phyloP scores from a whole-genome alignment of 2,329 filamentous ascomycete species.

The Lachnellula hyalina region DNA sequence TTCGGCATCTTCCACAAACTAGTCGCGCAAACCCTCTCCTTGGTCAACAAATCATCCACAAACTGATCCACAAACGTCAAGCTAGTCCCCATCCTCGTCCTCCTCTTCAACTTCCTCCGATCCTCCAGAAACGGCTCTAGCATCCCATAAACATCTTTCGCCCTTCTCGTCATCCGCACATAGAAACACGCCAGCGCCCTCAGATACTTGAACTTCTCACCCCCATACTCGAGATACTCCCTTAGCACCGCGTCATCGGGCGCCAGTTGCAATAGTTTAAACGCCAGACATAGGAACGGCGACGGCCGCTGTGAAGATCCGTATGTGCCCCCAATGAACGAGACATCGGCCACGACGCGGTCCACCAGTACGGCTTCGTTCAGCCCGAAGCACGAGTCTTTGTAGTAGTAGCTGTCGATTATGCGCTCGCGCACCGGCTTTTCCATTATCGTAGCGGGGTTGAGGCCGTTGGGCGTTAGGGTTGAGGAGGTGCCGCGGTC shows the following conservation, averaged over 20 bases:
- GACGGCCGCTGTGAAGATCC: slow-evolving; percentile 80
- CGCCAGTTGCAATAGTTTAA: slow-evolving; percentile 87
- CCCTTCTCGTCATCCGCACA: slow-evolving; percentile 77
- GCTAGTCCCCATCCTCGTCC: slow-evolving; percentile 66
- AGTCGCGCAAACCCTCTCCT: slow-evolving; percentile 86
- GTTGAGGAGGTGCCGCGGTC: slow-evolving; percentile 75
- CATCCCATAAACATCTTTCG: slow-evolving; percentile 71
- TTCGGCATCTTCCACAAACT: slow-evolving; percentile 88
- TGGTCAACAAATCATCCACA: slow-evolving; percentile 83
- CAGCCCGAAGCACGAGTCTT: slow-evolving; percentile 95
- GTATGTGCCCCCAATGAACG: slow-evolving; percentile 82
- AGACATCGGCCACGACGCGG: slow-evolving; percentile 77
- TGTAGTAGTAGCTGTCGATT: slow-evolving; percentile 94
- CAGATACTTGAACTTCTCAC: slow-evolving; percentile 78
- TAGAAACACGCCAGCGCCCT: slow-evolving; percentile 89
- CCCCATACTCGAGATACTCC: slow-evolving; percentile 74
- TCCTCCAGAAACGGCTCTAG: slow-evolving; percentile 83
- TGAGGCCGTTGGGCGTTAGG: slow-evolving; percentile 79
- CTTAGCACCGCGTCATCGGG: slow-evolving; percentile 73
- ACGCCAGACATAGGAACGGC: slow-evolving; percentile 87
- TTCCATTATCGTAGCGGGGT: slow-evolving; percentile 93
- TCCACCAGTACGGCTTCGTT: slow-evolving; percentile 82
- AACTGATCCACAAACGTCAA: slow-evolving; percentile 88
- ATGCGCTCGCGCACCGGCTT: slow-evolving; percentile 95
- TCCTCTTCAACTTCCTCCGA: slow-evolving; percentile 73